phyloP scores from a whole-genome alignment of 2,329 filamentous ascomycete genomes.

The Hypoxylon sp. region DNA sequence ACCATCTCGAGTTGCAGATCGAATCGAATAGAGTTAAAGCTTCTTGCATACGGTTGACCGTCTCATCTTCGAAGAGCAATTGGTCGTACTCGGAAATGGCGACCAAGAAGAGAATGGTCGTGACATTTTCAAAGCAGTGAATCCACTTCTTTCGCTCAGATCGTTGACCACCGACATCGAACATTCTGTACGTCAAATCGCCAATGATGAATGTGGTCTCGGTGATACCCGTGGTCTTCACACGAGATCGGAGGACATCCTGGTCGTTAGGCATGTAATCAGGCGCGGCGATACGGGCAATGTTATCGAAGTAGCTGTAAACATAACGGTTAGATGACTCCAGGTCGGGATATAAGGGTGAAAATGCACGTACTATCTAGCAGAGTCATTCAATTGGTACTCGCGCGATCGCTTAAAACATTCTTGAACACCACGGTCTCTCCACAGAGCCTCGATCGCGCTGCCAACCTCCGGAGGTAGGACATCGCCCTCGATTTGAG shows the following conservation, averaged over 20 bases:
- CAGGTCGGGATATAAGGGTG: conserved; percentile 5
- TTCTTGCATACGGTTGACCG: conserved; percentile 94
- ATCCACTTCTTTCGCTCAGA: conserved; percentile 99
- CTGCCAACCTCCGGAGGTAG: conserved; percentile 94
- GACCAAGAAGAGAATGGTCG: conserved; percentile 95
- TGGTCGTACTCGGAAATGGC: conserved; percentile 98
- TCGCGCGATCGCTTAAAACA: conserved; percentile 97
- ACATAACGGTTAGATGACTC: conserved; percentile 54
- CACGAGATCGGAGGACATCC: conserved; percentile 94
- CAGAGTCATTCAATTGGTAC: conserved; percentile 96
- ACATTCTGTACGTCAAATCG: conserved; percentile 96
- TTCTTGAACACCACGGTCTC: conserved; percentile 91
- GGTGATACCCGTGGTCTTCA: conserved; percentile 97
- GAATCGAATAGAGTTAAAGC: conserved; percentile 89
- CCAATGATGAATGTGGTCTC: conserved; percentile 97
- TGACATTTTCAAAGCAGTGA: conserved; percentile 98
- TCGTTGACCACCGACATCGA: conserved; percentile 95
- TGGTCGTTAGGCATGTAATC: conserved; percentile 97
- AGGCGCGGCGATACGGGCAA: conserved; percentile 88
- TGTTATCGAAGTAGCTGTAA: conserved; percentile 92
- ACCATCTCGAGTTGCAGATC: conserved; percentile 91
- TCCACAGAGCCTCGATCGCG: conserved; percentile 93
- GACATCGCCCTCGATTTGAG: conserved; percentile 95
- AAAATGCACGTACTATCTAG: conserved; percentile 82
- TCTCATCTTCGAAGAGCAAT: conserved; percentile 95